These are phyloP conservation scores for Juncus effusus DNA, from an alignment of 176 grass and related monocot species.

Conservation along the genomic window DNA sequence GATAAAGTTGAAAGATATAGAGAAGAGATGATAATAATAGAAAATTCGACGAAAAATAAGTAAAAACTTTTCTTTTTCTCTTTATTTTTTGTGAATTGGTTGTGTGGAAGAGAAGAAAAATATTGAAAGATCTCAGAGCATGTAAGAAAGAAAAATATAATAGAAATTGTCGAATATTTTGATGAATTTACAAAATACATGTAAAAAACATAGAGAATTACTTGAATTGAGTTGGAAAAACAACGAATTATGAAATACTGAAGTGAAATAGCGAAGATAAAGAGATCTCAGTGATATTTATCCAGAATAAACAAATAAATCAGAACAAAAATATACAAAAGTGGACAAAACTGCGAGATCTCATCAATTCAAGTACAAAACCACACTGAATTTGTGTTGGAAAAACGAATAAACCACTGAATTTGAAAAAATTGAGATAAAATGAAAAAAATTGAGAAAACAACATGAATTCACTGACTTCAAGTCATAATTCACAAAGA, in stretches of 20 bases:
- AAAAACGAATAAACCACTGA: slow-evolving; percentile 1
- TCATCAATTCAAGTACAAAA: neutral
- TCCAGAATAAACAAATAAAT: no score
- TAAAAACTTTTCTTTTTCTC: neutral
- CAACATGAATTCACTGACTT: neutral
- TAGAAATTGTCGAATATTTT: neutral
- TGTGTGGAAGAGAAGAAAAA: neutral
- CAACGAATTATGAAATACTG: neutral
- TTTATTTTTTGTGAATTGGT: slow-evolving; percentile 13
- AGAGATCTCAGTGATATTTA: no score
- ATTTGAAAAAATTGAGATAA: neutral
- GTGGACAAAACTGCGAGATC: neutral
- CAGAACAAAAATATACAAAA: no score
- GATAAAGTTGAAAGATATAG: neutral
- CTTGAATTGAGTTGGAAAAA: neutral
- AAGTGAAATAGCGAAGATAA: neutral
- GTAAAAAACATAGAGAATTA: slow-evolving; percentile 7
- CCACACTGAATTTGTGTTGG: neutral
- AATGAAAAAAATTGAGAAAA: neutral
- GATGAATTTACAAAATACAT: neutral
- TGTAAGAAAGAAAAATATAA: neutral
- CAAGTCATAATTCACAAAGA: neutral
- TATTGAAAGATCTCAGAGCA: neutral
- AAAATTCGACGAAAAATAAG: slow-evolving; percentile 8
- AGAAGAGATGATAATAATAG: neutral